Percentiles rank a stretch among this genome's conserved stretches.
Evolutionary conservation across 768 basidiomycete species (phyloP).

Genomic region (Lepiota brunneoincarnata): DNA sequence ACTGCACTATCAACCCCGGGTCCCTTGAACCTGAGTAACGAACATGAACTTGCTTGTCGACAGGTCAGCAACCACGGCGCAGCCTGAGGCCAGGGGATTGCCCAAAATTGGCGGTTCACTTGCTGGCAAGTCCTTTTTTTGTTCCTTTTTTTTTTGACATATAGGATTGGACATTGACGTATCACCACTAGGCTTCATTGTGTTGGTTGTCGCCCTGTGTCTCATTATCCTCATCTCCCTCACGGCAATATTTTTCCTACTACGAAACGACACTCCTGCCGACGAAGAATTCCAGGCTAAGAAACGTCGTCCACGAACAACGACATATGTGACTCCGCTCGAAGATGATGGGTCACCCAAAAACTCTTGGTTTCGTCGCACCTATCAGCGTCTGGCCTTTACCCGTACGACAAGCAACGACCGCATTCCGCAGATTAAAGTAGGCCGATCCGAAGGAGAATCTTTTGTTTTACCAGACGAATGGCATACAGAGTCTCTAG

Average conservation of each 20-base stretch:
- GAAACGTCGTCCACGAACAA: not conserved
- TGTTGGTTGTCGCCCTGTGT: constrained; percentile 51
- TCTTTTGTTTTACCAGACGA: not conserved
- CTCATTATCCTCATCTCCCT: constrained; percentile 52
- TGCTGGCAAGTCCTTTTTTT: constrained; percentile 35
- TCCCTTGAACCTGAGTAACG: not conserved
- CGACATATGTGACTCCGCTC: not conserved
- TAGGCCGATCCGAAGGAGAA: not conserved
- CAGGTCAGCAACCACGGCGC: constrained; percentile 17
- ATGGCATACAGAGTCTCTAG: not conserved
- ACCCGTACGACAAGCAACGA: constrained; percentile 1
- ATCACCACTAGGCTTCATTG: constrained; percentile 50
- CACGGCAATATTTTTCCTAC: constrained; percentile 52
- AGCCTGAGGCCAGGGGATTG: constrained; percentile 21
- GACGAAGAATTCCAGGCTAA: constrained; percentile 23
- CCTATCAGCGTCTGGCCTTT: constrained; percentile 5
- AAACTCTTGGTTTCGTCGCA: constrained; percentile 6
- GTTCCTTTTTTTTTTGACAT: constrained; percentile 14
- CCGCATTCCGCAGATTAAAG: not conserved
- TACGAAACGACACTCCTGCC: constrained; percentile 46
- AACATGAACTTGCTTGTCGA: not conserved
- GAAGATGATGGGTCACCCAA: constrained; percentile 4
- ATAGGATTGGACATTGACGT: not conserved
- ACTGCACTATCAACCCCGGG: not conserved
- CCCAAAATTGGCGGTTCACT: constrained; percentile 51